Conservation (phyloP, 192 early-diverging fungal species). For the Backusella morwellensis region DNA sequence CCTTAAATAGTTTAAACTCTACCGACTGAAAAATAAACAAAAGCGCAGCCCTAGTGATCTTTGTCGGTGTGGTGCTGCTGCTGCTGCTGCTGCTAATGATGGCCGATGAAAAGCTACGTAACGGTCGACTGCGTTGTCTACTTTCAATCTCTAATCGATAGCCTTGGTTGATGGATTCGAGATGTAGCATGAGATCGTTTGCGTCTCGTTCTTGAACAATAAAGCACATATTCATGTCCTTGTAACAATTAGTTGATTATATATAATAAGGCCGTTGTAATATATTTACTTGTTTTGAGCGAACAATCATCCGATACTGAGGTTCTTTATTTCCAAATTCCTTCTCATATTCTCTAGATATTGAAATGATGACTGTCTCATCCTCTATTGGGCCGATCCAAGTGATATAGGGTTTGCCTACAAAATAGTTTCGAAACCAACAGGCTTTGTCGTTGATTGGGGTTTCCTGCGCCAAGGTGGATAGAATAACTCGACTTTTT, state of each 20-base stretch:
- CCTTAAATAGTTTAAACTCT: slow-evolving; percentile 49
- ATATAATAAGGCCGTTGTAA: too few species aligned
- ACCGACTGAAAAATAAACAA: slow-evolving; percentile 15
- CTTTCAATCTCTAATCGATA: background rate
- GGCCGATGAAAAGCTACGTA: slow-evolving; percentile 3
- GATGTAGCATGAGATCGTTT: background rate
- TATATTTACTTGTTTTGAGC: slow-evolving; percentile 6
- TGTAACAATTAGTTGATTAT: too few species aligned
- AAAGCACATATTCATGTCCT: slow-evolving; percentile 7
- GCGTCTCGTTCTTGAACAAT: slow-evolving; percentile 10
- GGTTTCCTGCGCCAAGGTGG: background rate
- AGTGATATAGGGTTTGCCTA: slow-evolving; percentile 10
- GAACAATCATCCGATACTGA: slow-evolving; percentile 13
- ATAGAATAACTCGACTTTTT: background rate
- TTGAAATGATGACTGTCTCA: background rate
- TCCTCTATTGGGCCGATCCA: background rate
- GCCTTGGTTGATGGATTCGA: background rate
- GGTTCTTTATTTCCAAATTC: background rate
- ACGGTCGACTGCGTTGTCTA: background rate
- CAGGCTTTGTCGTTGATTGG: background rate
- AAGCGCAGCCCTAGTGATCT: slow-evolving; percentile 27
- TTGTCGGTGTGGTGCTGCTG: background rate
- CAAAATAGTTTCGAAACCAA: slow-evolving; percentile 18
- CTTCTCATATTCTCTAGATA: background rate
- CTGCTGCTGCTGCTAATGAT: background rate